These are phyloP conservation scores for Mycena chlorophos DNA, from an alignment of 768 basidiomycete genomes.

Conservation along the genomic window DNA sequence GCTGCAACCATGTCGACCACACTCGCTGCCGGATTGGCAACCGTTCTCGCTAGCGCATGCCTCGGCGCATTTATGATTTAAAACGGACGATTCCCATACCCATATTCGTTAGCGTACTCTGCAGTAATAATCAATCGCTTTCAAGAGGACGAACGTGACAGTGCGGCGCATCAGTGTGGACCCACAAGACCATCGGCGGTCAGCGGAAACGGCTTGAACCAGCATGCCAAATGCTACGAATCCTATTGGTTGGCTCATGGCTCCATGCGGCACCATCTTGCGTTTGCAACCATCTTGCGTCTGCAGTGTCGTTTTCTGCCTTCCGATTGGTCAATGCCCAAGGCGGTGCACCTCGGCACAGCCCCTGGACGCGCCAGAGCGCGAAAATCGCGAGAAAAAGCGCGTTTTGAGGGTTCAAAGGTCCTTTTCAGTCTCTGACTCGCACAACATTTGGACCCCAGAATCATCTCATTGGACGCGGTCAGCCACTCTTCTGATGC, in stretches of 20 bases:
- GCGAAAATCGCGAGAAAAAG: slow-evolving; percentile 9
- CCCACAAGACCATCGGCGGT: background rate
- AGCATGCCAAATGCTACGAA: too few relatives aligned
- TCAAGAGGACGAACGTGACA: slow-evolving; percentile 21
- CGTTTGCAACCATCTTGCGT: too few relatives aligned
- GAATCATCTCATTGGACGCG: slow-evolving; percentile 14
- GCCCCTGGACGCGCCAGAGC: background rate
- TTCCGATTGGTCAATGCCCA: slow-evolving; percentile 10
- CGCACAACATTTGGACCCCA: slow-evolving; percentile 13
- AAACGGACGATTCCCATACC: slow-evolving; percentile 3
- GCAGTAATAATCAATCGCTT: background rate
- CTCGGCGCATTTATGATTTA: slow-evolving; percentile 43
- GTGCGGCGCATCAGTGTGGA: background rate
- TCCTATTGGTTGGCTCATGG: too few relatives aligned
- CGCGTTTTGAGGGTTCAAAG: slow-evolving; percentile 11
- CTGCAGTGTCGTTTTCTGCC: background rate
- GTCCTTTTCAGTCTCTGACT: background rate
- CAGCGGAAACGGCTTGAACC: too few relatives aligned
- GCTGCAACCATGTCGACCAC: slow-evolving; percentile 26
- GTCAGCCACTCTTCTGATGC: slow-evolving; percentile 4
- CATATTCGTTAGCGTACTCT: background rate
- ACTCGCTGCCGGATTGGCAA: slow-evolving; percentile 30
- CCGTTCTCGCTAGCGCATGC: slow-evolving; percentile 32
- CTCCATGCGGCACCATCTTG: too few relatives aligned
- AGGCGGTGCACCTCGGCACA: slow-evolving; percentile 10